Conservation (phyloP, 73 alveolate genomes). For the Paramecium biaurelia region DNA sequence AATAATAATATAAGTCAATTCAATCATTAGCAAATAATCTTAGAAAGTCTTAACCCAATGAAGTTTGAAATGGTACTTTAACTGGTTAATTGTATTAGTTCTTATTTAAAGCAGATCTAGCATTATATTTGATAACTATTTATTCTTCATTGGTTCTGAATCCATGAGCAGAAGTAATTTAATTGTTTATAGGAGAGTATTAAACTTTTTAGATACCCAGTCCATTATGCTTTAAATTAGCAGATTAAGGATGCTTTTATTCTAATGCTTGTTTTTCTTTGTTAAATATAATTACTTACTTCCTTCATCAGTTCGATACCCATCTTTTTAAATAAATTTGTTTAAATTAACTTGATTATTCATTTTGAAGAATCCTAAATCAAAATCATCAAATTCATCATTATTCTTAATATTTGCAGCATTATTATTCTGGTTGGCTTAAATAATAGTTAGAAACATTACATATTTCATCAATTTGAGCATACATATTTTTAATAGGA, state of each 20-base stretch:
- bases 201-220: not conserved
- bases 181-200: not conserved
- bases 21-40: slow-evolving; percentile 44
- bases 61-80: slow-evolving; percentile 47
- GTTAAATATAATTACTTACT: not conserved
- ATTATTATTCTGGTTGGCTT: not conserved
- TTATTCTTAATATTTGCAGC: not conserved
- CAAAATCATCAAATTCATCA: slow-evolving; percentile 48
- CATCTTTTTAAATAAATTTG: not conserved
- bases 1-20: not conserved
- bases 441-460: not conserved
- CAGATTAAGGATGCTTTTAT: slow-evolving; percentile 37
- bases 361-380: not conserved
- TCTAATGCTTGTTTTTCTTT: not conserved
- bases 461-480: not conserved
- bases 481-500: slow-evolving; percentile 59
- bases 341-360: not conserved
- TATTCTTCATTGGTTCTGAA: not conserved
- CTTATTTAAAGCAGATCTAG: not conserved
- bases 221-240: not conserved
- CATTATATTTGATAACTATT: slow-evolving; percentile 26
- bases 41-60: slow-evolving; percentile 41
- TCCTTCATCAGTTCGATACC: not conserved
- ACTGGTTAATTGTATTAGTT: not conserved
- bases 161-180: not conserved